Conservation (phyloP, 352 stramenopile genomes). For the Pythium diclinum region DNA sequence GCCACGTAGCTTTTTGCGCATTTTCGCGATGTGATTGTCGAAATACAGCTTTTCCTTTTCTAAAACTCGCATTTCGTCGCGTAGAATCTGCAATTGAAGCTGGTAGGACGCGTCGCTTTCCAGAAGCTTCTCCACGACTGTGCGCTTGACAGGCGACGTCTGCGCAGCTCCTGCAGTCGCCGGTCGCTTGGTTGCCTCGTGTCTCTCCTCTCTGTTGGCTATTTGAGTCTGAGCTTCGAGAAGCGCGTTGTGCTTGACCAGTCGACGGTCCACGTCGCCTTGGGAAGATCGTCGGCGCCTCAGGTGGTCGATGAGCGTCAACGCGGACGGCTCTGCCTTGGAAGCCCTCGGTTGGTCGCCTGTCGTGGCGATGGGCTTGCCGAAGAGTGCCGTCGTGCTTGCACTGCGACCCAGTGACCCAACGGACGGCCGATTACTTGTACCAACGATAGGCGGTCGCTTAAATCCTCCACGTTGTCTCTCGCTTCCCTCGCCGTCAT, state of each 20-base stretch:
- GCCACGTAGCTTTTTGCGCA: conserved; percentile 53
- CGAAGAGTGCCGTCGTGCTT: conserved; percentile 4
- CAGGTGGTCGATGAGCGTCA: conserved; percentile 14
- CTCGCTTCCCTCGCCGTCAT: neutral
- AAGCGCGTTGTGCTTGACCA: neutral
- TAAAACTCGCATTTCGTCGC: conserved; percentile 52
- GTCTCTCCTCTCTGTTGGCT: neutral
- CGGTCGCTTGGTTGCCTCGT: neutral
- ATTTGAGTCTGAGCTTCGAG: neutral
- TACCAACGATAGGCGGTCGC: neutral
- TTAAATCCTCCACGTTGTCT: neutral
- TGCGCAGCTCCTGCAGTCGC: neutral
- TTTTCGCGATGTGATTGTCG: conserved; percentile 42
- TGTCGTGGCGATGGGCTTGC: neutral
- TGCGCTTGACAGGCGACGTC: conserved; percentile 3
- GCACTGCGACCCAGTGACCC: conserved; percentile 9
- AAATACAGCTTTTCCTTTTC: conserved; percentile 44
- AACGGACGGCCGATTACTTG: neutral
- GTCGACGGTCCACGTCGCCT: neutral
- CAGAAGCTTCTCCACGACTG: conserved; percentile 57
- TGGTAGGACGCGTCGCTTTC: conserved; percentile 66
- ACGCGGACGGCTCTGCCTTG: neutral
- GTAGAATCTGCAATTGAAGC: conserved; percentile 50
- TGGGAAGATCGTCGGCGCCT: neutral
- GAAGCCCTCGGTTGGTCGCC: neutral